Percentiles rank a stretch among this genome's conserved stretches.
Evolutionary conservation across 257 asterid genomes (phyloP).

Genomic region (Marsdenia floribunda): DNA sequence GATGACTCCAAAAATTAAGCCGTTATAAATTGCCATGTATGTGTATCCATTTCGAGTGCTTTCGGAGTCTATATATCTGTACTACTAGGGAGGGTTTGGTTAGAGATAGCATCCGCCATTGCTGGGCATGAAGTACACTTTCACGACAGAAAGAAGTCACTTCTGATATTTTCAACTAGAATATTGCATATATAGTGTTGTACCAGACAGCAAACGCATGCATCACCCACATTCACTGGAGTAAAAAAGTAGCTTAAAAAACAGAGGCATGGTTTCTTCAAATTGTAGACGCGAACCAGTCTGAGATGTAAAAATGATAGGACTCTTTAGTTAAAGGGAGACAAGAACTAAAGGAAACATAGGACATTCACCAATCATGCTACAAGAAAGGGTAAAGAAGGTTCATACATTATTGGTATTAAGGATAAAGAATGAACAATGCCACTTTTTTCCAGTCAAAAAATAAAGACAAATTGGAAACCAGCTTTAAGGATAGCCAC

Average conservation of each 20-base stretch:
- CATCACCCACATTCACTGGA: neutral
- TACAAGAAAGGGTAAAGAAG: no score
- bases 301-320: neutral
- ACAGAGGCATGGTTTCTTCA: neutral
- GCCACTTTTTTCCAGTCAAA: neutral
- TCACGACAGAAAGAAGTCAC: no score
- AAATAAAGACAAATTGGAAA: neutral
- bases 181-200: neutral
- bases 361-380: no score
- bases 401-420: no score
- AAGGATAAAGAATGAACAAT: neutral
- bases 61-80: neutral
- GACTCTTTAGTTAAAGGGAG: neutral
- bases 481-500: neutral
- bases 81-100: neutral
- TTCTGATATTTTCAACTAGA: neutral
- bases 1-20: constrained; percentile 20
- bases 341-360: neutral
- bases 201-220: neutral
- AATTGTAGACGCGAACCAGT: no score
- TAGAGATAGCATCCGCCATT: neutral
- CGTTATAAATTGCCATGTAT: neutral
- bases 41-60: neutral
- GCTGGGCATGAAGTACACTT: neutral
- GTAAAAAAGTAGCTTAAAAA: neutral